Base-by-base conservation (phyloP, 2,329 filamentous ascomycete genomes). In the Lecanicillium sp. region DNA sequence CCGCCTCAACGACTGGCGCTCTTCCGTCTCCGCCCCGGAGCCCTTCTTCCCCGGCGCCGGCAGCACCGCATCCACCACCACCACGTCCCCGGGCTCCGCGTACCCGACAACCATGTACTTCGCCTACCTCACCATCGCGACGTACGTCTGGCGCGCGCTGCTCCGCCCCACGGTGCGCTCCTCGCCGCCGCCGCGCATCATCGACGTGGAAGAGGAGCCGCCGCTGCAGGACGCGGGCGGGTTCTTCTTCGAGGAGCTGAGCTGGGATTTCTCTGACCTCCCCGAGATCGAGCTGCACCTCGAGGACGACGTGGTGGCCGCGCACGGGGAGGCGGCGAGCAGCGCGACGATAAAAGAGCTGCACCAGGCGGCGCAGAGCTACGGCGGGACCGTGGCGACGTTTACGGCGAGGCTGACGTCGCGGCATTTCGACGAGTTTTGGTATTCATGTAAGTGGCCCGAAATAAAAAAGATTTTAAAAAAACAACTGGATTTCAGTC, bases 61-160 rank as follows among this genome's bases (percentile, higher is more conserved):
- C 14, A 26, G 17, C 8, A 21, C 23, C 21, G 15, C 9, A 12
- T 15, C 12, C 32, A 15, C 9, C 21, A 35, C 17, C 24, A 17
- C 11, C 15, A 12, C 11, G 9, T 39, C 3, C 23, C 23, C 21
- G 12, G 12, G 23, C 23, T 20, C 12, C 12, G 3, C 17, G 5
- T 52, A 51, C 35, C 52, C 46, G 19, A 46, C 45, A 14, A 46
- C 52, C n/a, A 38, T 48, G 20, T 52, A 52, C 27, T 54, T 54
- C 45, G 40, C 50, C 11, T 51, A 54, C 40, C 48, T 54, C 2
- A 52, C 41, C 32, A 27, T 49, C 2, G 52, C 49, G 17, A 48
- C 51, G 8, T 52, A 50, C 24, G 44, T 51, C 4, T 54, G 50
- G 50, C 47, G 50, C 6, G 52, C 52, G 9, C 32, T 54, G n/a